Conservation (phyloP, 2,329 filamentous ascomycete species). For the Penicillium sp. region DNA sequence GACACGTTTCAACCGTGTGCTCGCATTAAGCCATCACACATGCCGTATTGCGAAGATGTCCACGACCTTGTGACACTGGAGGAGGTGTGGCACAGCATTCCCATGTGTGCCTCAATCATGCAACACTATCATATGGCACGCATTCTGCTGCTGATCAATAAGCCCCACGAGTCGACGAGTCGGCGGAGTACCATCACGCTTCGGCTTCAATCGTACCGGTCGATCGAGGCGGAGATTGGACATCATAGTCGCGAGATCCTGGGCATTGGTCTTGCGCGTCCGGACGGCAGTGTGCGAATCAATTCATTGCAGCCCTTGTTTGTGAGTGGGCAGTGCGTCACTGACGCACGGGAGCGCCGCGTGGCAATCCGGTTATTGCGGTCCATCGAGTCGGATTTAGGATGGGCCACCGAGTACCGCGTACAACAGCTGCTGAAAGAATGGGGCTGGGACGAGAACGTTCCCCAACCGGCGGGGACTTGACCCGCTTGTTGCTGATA, state of each 20-base stretch:
- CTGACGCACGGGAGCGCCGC: slow-evolving; percentile 49
- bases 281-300: slow-evolving; percentile 54
- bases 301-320: slow-evolving; percentile 58
- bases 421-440: slow-evolving; percentile 48
- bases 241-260: slow-evolving; percentile 58
- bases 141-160: slow-evolving; percentile 41
- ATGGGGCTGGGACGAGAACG: slow-evolving; percentile 34
- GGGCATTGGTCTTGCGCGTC: slow-evolving; percentile 53
- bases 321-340: slow-evolving; percentile 57
- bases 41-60: slow-evolving; percentile 23
- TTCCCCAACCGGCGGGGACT: slow-evolving; percentile 6
- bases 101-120: slow-evolving; percentile 60
- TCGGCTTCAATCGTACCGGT: slow-evolving; percentile 54
- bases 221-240: slow-evolving; percentile 51
- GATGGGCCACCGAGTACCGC: slow-evolving; percentile 59
- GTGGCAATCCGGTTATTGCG: slow-evolving; percentile 52
- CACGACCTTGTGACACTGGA: slow-evolving; percentile 41
- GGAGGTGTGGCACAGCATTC: slow-evolving; percentile 60
- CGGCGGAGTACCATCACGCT: slow-evolving; percentile 49
- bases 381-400: slow-evolving; percentile 58
- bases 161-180: slow-evolving; percentile 42
- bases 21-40: slow-evolving; percentile 39
- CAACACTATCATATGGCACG: slow-evolving; percentile 44
- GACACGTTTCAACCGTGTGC: slow-evolving; percentile 55
- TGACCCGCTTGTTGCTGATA: slow-evolving; percentile 2